Conservation (phyloP, 1,139 yeast genomes). For the Chernovozyma aurita region DNA sequence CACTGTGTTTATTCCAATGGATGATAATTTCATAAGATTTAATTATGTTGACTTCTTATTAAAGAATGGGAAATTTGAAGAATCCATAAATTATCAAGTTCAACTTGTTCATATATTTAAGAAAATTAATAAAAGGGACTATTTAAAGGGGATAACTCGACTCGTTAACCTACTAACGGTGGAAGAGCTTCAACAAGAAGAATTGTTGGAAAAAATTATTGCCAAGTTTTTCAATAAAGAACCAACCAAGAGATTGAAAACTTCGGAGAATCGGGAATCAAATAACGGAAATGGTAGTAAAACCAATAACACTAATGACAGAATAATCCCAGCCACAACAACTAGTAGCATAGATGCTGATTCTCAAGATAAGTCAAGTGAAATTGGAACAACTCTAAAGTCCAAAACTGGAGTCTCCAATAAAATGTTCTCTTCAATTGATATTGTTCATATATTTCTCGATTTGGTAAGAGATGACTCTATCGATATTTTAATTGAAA, state of each 20-base stretch:
- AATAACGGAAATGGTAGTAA: neutral
- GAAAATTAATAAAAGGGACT: conserved; percentile 19
- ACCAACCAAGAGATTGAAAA: neutral
- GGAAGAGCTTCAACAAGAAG: conserved; percentile 5
- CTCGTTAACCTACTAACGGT: neutral
- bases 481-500: conserved; percentile 20
- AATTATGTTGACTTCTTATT: conserved; percentile 36
- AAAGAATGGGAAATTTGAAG: conserved; percentile 15
- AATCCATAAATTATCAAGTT: conserved; percentile 25
- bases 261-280: neutral
- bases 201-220: conserved; percentile 15
- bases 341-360: neutral
- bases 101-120: conserved; percentile 23
- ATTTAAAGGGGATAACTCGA: conserved; percentile 15
- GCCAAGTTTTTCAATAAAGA: conserved; percentile 15
- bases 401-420: neutral
- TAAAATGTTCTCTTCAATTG: neutral
- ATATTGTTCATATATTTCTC: neutral
- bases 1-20: conserved; percentile 42
- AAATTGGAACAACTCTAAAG: neutral
- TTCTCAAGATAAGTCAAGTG: neutral
- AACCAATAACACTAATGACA: too few relatives aligned
- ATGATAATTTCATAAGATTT: conserved; percentile 32
- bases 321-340: too few relatives aligned
- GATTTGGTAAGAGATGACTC: conserved; percentile 20